These are phyloP conservation scores for Trichoderma harzianum DNA, from an alignment of 2,329 filamentous ascomycete genomes.

Conservation along the genomic window DNA sequence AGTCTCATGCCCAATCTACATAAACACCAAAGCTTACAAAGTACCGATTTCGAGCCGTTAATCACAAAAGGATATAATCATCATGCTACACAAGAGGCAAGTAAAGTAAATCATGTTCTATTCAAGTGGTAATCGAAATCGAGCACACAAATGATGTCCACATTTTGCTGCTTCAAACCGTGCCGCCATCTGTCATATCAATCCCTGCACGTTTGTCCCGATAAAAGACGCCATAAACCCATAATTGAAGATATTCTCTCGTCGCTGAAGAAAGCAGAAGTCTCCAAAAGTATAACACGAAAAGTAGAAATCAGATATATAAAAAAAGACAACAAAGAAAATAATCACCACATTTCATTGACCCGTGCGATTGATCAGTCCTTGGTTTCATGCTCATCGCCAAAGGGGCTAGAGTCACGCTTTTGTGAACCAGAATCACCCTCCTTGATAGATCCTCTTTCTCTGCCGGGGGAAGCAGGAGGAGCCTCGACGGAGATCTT, in stretches of 20 bases:
- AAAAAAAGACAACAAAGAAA: background rate
- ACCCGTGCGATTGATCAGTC: slow-evolving; percentile 34
- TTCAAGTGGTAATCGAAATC: slow-evolving; percentile 21
- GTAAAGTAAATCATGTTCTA: slow-evolving; percentile 25
- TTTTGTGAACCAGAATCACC: slow-evolving; percentile 26
- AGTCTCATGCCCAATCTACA: background rate
- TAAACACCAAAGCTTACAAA: background rate
- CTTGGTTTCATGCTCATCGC: slow-evolving; percentile 56
- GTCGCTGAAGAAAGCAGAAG: slow-evolving; percentile 23
- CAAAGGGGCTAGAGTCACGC: slow-evolving; percentile 49
- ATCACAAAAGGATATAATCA: no score
- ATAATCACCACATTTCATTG: background rate
- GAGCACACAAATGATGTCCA: slow-evolving; percentile 24
- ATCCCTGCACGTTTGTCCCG: slow-evolving; percentile 26
- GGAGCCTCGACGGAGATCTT: slow-evolving; percentile 2
- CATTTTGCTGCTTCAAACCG: slow-evolving; percentile 22
- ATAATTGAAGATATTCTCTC: slow-evolving; percentile 23
- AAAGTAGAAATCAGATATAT: slow-evolving; percentile 11
- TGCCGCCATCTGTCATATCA: slow-evolving; percentile 30
- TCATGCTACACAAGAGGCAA: background rate
- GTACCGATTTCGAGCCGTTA: background rate
- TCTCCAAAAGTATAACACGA: slow-evolving; percentile 27
- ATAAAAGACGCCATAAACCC: slow-evolving; percentile 29
- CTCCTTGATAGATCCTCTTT: slow-evolving; percentile 19
- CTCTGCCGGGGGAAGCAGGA: background rate